A percentile compares a stretch with the other conserved stretches of the same genome.
Conservation (phyloP, 2,329 filamentous ascomycete genomes). For the Exserohilum rostratum region DNA sequence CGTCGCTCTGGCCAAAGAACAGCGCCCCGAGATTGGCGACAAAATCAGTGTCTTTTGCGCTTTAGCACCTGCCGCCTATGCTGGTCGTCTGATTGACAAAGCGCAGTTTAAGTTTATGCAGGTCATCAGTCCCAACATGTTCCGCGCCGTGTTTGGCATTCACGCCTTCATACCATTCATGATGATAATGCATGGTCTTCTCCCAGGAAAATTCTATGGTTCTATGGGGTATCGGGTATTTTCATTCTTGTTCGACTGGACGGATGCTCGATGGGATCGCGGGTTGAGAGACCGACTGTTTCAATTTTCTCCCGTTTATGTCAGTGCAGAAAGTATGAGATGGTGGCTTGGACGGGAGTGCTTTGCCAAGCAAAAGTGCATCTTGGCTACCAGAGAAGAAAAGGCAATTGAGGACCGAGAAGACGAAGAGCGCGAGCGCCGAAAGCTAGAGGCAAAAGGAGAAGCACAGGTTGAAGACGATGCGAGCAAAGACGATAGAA, state of each 20-base stretch:
- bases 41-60: slow-evolving; percentile 90
- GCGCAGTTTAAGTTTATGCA: slow-evolving; percentile 93
- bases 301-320: slow-evolving; percentile 89
- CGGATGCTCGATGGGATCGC: slow-evolving; percentile 82
- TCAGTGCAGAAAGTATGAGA: slow-evolving; percentile 86
- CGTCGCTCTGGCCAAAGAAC: slow-evolving; percentile 86
- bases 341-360: slow-evolving; percentile 94
- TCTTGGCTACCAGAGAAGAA: slow-evolving; percentile 78
- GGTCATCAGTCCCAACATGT: slow-evolving; percentile 75
- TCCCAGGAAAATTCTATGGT: slow-evolving; percentile 74
- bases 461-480: slow-evolving; percentile 22
- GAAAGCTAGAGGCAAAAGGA: slow-evolving; percentile 5
- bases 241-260: slow-evolving; percentile 87
- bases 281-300: slow-evolving; percentile 82
- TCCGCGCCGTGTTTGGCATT: slow-evolving; percentile 84
- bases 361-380: slow-evolving; percentile 85
- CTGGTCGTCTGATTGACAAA: slow-evolving; percentile 82
- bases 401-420: slow-evolving; percentile 65
- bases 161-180: slow-evolving; percentile 93
- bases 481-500: slow-evolving; percentile 46
- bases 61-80: slow-evolving; percentile 87
- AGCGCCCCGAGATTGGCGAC: slow-evolving; percentile 81
- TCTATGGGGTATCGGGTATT: slow-evolving; percentile 88
- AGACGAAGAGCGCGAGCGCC: slow-evolving; percentile 46
- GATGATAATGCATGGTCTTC: slow-evolving; percentile 77